Evolutionary conservation across 1,284 basidiomycete genomes (phyloP).

Genomic region (Ganoderma leucocontextum): DNA sequence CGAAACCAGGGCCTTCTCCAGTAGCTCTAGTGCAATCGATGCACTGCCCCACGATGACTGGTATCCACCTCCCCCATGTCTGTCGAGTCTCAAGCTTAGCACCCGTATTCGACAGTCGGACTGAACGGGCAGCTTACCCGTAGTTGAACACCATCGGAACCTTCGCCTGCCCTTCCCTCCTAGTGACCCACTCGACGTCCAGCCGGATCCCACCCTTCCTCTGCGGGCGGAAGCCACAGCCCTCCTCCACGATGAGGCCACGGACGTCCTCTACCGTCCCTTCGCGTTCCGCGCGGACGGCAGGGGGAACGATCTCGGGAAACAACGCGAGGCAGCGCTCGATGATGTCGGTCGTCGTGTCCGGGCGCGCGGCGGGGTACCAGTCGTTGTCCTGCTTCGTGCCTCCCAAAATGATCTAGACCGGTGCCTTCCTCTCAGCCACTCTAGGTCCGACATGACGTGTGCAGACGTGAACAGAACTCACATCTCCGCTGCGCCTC

Average conservation of each 20-base stretch:
- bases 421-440: not conserved
- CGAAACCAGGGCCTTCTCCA: conserved; percentile 52
- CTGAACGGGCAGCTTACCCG: conserved; percentile 44
- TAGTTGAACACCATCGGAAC: conserved; percentile 56
- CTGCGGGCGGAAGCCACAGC: conserved; percentile 61
- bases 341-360: conserved; percentile 70
- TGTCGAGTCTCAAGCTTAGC: conserved; percentile 24
- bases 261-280: conserved; percentile 71
- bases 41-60: conserved; percentile 58
- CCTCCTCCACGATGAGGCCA: conserved; percentile 70
- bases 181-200: conserved; percentile 45
- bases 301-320: conserved; percentile 74
- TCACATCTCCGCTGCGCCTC: conserved; percentile 68
- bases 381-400: conserved; percentile 70
- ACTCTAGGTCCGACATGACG: no score
- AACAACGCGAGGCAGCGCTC: conserved; percentile 61
- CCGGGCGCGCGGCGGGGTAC: conserved; percentile 66
- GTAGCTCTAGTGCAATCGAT: conserved; percentile 55
- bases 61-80: conserved; percentile 56
- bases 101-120: no score
- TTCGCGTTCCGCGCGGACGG: conserved; percentile 53
- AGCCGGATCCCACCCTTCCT: conserved; percentile 57
- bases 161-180: conserved; percentile 29
- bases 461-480: conserved; percentile 34
- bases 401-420: conserved; percentile 72